These are phyloP conservation scores for Pseudovirgaria hyperparasitica DNA, from an alignment of 2,329 filamentous ascomycete species.

Conservation along the genomic window DNA sequence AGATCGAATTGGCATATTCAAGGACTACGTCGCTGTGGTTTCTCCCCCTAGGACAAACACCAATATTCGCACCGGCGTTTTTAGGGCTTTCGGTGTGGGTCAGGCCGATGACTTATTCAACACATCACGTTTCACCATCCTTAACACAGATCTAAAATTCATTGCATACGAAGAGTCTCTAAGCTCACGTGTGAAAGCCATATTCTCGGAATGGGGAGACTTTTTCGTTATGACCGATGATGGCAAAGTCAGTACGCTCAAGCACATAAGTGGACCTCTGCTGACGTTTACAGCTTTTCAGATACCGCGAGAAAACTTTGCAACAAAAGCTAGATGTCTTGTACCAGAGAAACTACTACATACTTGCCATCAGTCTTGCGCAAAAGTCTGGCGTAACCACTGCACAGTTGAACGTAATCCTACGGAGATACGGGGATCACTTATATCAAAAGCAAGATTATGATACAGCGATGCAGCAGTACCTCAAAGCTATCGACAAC, in stretches of 20 bases:
- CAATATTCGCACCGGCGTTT: slow-evolving; percentile 42
- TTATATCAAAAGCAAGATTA: slow-evolving; percentile 92
- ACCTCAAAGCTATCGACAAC: slow-evolving; percentile 88
- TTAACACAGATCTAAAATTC: slow-evolving; percentile 86
- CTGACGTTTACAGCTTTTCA: slow-evolving; percentile 48
- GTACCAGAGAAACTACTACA: slow-evolving; percentile 86
- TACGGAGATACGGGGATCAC: slow-evolving; percentile 85
- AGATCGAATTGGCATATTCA: slow-evolving; percentile 63
- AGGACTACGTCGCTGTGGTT: slow-evolving; percentile 77
- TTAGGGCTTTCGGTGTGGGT: slow-evolving; percentile 61
- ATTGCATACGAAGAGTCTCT: slow-evolving; percentile 82
- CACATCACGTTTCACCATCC: slow-evolving; percentile 73
- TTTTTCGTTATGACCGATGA: slow-evolving; percentile 83
- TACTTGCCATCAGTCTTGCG: slow-evolving; percentile 81
- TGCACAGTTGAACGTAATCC: slow-evolving; percentile 80
- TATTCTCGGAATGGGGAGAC: slow-evolving; percentile 84
- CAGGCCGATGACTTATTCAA: slow-evolving; percentile 70
- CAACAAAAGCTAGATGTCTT: slow-evolving; percentile 87
- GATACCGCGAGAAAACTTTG: slow-evolving; percentile 82
- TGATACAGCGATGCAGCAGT: slow-evolving; percentile 98
- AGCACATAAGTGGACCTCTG: not conserved
- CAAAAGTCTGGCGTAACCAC: slow-evolving; percentile 74
- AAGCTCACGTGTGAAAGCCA: slow-evolving; percentile 62
- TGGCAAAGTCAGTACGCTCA: slow-evolving; percentile 56
- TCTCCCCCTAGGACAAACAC: slow-evolving; percentile 57